Percentiles rank a stretch among this genome's conserved stretches.
phyloP scores from a whole-genome alignment of 148 eudicot species.

The Rhododendron kiyosumense region DNA sequence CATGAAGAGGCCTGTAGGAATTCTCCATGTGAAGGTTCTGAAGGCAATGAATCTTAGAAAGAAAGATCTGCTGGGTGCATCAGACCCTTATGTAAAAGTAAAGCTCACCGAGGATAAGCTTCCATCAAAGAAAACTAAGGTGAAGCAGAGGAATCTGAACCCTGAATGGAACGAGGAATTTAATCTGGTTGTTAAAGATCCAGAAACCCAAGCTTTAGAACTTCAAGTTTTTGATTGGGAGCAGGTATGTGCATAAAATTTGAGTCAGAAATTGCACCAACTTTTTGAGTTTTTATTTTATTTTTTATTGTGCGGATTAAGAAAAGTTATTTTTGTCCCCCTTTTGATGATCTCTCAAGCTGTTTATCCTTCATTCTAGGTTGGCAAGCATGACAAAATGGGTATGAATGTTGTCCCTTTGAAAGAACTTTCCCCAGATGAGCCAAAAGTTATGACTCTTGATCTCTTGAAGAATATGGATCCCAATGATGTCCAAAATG shows the following conservation, averaged over 20 bases:
- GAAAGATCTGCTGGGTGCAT: conserved; percentile 83
- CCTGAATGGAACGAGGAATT: conserved; percentile 96
- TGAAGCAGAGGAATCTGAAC: conserved; percentile 81
- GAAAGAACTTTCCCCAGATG: conserved; percentile 70
- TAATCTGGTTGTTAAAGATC: conserved; percentile 68
- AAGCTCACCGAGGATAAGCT: conserved; percentile 77
- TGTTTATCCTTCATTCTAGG: conserved; percentile 27
- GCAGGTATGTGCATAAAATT: conserved; percentile 39
- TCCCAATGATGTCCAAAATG: conserved; percentile 66
- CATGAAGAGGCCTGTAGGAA: conserved; percentile 73
- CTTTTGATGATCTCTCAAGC: conserved; percentile 3
- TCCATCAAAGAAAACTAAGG: conserved; percentile 82
- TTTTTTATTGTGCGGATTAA: neutral
- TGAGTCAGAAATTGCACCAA: neutral
- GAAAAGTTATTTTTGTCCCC: neutral
- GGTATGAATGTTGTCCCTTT: conserved; percentile 69
- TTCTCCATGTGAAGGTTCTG: conserved; percentile 73
- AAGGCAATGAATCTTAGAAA: conserved; percentile 68
- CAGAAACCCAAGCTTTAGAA: conserved; percentile 59
- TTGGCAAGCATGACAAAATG: conserved; percentile 86
- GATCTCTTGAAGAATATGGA: conserved; percentile 63
- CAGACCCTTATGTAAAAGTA: conserved; percentile 82
- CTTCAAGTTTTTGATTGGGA: conserved; percentile 81
- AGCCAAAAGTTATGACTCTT: conserved; percentile 53
- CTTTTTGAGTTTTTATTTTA: neutral